Conservation (phyloP, 108 stramenopile species). For the Poteriospumella lacustris region DNA sequence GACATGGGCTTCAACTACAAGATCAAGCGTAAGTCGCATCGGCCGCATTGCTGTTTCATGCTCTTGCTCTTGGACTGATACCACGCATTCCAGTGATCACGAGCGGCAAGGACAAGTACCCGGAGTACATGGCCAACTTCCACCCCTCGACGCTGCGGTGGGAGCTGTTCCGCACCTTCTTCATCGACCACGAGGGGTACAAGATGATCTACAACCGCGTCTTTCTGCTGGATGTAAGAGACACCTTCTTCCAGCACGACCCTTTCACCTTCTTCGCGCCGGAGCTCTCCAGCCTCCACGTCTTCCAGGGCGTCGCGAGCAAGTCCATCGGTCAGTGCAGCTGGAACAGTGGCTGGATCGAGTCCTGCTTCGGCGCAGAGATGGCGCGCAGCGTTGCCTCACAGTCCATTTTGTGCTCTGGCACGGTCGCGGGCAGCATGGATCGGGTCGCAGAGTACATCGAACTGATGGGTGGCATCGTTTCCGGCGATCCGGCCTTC, state of each 20-base stretch:
- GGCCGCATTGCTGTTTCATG: too few relatives aligned
- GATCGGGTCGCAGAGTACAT: neutral
- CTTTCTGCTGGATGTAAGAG: conserved; percentile 30
- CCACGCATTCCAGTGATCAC: neutral
- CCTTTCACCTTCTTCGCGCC: conserved; percentile 29
- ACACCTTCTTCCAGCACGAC: conserved; percentile 35
- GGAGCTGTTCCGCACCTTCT: conserved; percentile 13
- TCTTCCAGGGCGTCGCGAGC: conserved; percentile 32
- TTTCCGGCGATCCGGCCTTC: neutral
- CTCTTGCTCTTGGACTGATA: too few relatives aligned
- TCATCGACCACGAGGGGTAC: neutral
- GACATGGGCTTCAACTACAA: too few relatives aligned
- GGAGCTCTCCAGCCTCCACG: neutral
- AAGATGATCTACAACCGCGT: conserved; percentile 18
- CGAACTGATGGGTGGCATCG: conserved; percentile 1
- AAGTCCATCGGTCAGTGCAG: conserved; percentile 29
- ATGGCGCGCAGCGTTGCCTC: neutral
- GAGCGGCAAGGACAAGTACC: neutral
- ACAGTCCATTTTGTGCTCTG: conserved; percentile 28
- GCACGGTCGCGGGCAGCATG: conserved; percentile 10
- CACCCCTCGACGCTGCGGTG: conserved; percentile 32
- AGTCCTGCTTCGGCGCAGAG: conserved; percentile 30
- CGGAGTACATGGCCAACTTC: neutral
- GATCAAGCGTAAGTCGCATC: too few relatives aligned
- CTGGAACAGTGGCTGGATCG: conserved; percentile 42